Evolutionary conservation across 2,329 filamentous ascomycete species (phyloP), one percentile per base, ranked within the genome.

Genomic region (Cercospora canescens): DNA sequence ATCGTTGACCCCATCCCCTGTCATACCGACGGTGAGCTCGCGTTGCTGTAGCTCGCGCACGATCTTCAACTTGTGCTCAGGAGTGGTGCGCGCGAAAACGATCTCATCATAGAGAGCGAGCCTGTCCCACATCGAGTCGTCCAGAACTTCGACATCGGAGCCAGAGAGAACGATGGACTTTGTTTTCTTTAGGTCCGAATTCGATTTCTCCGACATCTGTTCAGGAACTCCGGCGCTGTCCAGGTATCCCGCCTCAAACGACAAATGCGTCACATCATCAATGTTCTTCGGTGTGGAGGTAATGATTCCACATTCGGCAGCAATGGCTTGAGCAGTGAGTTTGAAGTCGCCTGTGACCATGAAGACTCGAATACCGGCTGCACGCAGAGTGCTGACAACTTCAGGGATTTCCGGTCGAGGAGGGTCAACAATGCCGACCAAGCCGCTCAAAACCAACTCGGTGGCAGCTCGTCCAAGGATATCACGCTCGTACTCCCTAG

Each of bases 271-370:
- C 7, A 86, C 79, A 41, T 84, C 80, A 67, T 91, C 85, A 3
- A 90, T 81, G 2, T 79, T 71, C 2, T 78, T 75, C 1, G 79
- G 75, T 0, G 80, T 79, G 48, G 82, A 83, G 1, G 83, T 89
- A 60, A 93, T 84, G 73, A 93, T 92, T 8, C 90, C 89, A 66
- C 89, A 91, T 62, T 92, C 87, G 3, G 85, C 82, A 0, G 91
- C 90, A 67, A 94, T 93, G 1, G 90, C 89, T 67, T 88, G 83
- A 0, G 91, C 91, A 0, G 91, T 94, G 16, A 93, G 83, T 28
- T 89, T 88, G 75, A 91, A 93, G 73, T 94, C 91, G 9, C 91
- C 90, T 1, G 91, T 94, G 0, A 93, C 91, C 91, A 94, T 94
- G 77, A 91, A 89, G 32, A 93, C 88, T n/a, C 88, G 83, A 62